phyloP scores from a whole-genome alignment of 768 basidiomycete species.

The Hericium coralloides region DNA sequence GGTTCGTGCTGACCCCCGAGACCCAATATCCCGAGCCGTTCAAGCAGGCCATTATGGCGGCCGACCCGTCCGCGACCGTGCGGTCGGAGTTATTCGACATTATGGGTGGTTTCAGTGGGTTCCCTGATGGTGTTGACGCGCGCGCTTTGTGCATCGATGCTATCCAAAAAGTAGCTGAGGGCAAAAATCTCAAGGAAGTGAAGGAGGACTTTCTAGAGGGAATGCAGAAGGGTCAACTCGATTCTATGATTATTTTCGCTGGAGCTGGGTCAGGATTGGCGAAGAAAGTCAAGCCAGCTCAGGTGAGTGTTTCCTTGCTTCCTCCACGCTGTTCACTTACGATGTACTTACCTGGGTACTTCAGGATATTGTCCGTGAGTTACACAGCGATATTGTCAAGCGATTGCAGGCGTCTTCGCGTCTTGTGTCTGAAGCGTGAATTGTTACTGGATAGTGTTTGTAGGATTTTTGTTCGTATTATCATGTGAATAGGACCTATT shows the following conservation, averaged over 20 bases:
- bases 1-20: conserved; percentile 63
- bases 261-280: conserved; percentile 26
- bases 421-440: not conserved
- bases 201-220: conserved; percentile 16
- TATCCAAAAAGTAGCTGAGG: conserved; percentile 5
- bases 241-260: conserved; percentile 24
- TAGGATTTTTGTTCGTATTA: no score
- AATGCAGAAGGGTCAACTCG: conserved; percentile 16
- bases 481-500: no score
- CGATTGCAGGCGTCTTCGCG: conserved; percentile 12
- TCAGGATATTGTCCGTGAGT: conserved; percentile 19
- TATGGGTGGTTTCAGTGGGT: conserved; percentile 21
- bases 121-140: conserved; percentile 30
- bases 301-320: conserved; percentile 12
- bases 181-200: conserved; percentile 1
- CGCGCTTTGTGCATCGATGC: conserved; percentile 33
- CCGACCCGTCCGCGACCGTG: conserved; percentile 17
- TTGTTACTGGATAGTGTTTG: no score
- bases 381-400: conserved; percentile 16
- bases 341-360: not conserved
- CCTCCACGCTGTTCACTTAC: not conserved
- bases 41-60: conserved; percentile 25
- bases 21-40: conserved; percentile 28
- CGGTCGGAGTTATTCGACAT: conserved; percentile 27
- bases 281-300: conserved; percentile 20